phyloP scores from a whole-genome alignment of 2,329 filamentous ascomycete species.

The Fusarium tjaetaba region DNA sequence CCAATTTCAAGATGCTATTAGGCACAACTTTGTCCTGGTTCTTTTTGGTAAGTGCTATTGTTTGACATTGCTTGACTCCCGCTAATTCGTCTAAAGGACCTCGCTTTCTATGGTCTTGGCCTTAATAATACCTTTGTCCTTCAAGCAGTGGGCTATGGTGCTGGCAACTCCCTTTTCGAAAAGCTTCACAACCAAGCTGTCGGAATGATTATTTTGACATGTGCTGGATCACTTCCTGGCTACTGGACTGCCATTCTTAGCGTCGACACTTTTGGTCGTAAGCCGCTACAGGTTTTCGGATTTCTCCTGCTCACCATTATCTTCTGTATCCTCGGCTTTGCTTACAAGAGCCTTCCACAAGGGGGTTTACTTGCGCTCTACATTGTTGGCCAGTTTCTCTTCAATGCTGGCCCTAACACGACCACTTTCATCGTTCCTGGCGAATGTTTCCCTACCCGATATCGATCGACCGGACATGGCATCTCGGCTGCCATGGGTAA shows the following conservation, averaged over 20 bases:
- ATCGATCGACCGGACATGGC: constrained; percentile 71
- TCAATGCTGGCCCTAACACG: constrained; percentile 73
- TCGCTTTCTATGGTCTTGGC: constrained; percentile 75
- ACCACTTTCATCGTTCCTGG: constrained; percentile 73
- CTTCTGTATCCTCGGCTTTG: constrained; percentile 71
- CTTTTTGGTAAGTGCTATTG: constrained; percentile 63
- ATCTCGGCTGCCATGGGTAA: constrained; percentile 74
- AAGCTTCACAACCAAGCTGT: constrained; percentile 77
- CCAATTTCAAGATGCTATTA: constrained; percentile 75
- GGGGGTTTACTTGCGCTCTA: constrained; percentile 68
- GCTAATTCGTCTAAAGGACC: constrained; percentile 58
- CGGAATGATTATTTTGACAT: constrained; percentile 80
- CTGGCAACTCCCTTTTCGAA: constrained; percentile 71
- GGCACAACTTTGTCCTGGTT: constrained; percentile 87
- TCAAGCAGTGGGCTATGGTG: constrained; percentile 75
- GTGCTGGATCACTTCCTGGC: constrained; percentile 80
- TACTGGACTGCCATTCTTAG: constrained; percentile 81
- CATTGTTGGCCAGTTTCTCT: constrained; percentile 72
- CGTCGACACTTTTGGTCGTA: constrained; percentile 80
- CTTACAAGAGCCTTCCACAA: constrained; percentile 59
- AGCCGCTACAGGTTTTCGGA: constrained; percentile 75
- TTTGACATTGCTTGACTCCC: rapidly evolving
- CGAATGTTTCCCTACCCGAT: constrained; percentile 72
- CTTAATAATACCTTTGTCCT: constrained; percentile 81
- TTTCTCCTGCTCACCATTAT: constrained; percentile 70